Evolutionary conservation across 1,284 basidiomycete species (phyloP), one percentile per base, ranked within the genome.

Genomic region (Stereum hirsutum): DNA sequence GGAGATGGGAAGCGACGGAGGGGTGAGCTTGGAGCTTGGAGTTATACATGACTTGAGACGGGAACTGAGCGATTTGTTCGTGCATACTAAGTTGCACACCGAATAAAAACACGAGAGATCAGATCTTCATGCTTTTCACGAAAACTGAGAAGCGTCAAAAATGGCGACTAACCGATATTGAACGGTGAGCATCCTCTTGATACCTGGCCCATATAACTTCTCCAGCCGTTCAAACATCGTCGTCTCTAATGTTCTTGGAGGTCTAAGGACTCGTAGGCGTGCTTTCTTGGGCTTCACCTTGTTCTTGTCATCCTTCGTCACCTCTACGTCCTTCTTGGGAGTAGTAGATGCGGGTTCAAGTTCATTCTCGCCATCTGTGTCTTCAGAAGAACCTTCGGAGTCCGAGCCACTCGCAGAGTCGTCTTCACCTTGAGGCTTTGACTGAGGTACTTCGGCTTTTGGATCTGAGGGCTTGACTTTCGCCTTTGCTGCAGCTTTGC

Each of bases 151-250:
- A 21, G 25, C 5, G 44, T 35, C 36, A 35, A 19, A 11, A 43
- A 34, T 3, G n/a, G 33, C 26, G 11, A 59, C 73, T 23, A 39
- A 89, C 86, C 90, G 77, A 58, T 94, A 91, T 62, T 94, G 90
- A 2, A 90, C 70, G 26, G 81, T 77, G 17, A 99, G 75, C 73
- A 98, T 83, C 6, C 83, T 74, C 57, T 96, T 96, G 60, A 95
- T 83, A 1, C 72, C 68, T 0, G 75, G 62, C 0, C 94, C 93
- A 52, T 93, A 94, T 69, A 95, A 83, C 39, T 70, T 72, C 58
- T 98, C 88, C 3, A 97, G 66, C 5, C 95, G 78, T 48, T 94
- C 89, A 55, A 99, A 99, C 21, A 98, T 69, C 0, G 95, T 98
- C 1, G 78, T 85, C 57, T 94, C 89, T 15, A 99, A 66, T 0